These are phyloP conservation scores for Eleusine indica DNA, from an alignment of 176 grass and related monocot species.

Conservation along the genomic window DNA sequence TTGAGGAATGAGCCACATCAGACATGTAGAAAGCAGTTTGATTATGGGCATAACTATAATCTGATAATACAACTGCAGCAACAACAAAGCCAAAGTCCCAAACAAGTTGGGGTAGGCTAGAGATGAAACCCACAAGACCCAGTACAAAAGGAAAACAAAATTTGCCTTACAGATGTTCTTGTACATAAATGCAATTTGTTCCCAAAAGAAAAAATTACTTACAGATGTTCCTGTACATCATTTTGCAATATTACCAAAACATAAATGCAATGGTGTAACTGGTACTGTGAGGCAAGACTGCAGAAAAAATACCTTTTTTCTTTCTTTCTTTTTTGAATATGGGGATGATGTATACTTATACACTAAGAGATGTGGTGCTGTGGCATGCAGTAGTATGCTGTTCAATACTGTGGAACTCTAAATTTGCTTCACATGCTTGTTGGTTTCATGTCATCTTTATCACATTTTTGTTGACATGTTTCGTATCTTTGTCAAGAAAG, in stretches of 20 bases:
- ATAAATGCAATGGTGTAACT: conserved; percentile 20
- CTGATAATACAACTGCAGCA: not conserved
- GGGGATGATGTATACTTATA: not conserved
- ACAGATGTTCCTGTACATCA: not conserved
- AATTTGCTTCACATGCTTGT: not conserved
- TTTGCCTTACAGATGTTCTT: no score
- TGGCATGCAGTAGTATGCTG: no score
- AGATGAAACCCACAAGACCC: no score
- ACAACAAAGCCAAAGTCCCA: no score
- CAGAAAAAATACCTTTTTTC: not conserved
- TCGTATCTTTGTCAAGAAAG: not conserved
- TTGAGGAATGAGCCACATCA: not conserved
- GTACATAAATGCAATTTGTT: not conserved
- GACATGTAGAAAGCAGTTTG: not conserved
- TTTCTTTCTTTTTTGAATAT: not conserved
- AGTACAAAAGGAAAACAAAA: no score
- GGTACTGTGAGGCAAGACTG: not conserved
- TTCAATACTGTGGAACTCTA: not conserved
- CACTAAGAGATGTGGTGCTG: not conserved
- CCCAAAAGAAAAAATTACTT: not conserved
- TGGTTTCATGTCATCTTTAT: not conserved
- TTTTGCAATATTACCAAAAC: not conserved
- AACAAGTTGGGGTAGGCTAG: no score
- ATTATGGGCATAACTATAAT: not conserved
- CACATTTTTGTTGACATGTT: not conserved